Percentiles rank a stretch among this genome's conserved stretches.
Evolutionary conservation across 371 early-diverging fungal genomes (phyloP).

Genomic region (Mucor lusitanicus): DNA sequence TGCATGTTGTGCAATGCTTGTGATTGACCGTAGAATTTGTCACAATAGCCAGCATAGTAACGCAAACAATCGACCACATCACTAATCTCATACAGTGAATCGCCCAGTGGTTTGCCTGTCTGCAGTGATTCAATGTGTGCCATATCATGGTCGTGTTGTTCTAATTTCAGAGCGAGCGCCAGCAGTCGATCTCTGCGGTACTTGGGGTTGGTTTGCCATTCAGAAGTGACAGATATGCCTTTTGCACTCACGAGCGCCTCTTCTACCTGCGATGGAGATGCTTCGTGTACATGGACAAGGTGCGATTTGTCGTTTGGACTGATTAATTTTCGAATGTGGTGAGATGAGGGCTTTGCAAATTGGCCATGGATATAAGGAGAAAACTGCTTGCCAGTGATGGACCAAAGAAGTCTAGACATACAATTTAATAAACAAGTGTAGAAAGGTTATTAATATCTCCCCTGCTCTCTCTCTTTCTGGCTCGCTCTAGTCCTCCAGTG

Average conservation of each 20-base stretch:
- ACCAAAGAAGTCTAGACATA: slow-evolving; percentile 11
- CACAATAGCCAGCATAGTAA: slow-evolving; percentile 79
- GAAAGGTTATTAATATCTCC: slow-evolving; percentile 2
- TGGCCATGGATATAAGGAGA: slow-evolving; percentile 25
- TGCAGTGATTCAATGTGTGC: slow-evolving; percentile 79
- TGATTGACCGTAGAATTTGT: slow-evolving; percentile 59
- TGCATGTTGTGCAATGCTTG: slow-evolving; percentile 20
- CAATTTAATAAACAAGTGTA: neutral
- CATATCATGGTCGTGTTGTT: slow-evolving; percentile 55
- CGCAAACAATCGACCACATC: slow-evolving; percentile 73
- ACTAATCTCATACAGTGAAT: slow-evolving; percentile 48
- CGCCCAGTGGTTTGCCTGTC: slow-evolving; percentile 77
- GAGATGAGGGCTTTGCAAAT: neutral
- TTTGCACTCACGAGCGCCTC: slow-evolving; percentile 19
- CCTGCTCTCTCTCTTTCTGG: too few relatives aligned
- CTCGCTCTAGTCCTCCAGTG: neutral
- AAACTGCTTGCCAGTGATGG: slow-evolving; percentile 3
- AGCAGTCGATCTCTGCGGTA: slow-evolving; percentile 67
- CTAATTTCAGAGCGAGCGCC: slow-evolving; percentile 63
- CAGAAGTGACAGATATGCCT: neutral
- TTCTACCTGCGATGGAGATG: slow-evolving; percentile 16
- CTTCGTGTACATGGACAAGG: slow-evolving; percentile 5
- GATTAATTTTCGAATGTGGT: slow-evolving; percentile 2
- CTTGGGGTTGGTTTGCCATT: slow-evolving; percentile 16
- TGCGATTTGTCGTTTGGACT: slow-evolving; percentile 12